Conservation (phyloP, 2,329 filamentous ascomycete genomes). For the Cercospora canescens region DNA sequence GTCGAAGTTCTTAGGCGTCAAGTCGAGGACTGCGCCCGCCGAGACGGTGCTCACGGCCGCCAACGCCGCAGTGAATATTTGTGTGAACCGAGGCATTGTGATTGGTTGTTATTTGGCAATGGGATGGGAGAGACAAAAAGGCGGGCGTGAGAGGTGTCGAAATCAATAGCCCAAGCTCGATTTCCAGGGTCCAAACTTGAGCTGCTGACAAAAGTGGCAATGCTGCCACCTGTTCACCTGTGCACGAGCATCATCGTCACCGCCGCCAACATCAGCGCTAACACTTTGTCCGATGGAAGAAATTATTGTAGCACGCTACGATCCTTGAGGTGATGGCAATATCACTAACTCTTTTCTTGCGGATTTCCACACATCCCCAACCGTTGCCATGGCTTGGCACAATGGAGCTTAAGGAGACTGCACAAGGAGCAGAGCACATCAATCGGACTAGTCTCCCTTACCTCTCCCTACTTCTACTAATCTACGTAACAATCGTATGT, state of each 20-base stretch:
- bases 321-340: no score
- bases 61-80: constrained; percentile 49
- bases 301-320: no score
- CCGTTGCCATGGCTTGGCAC: background rate
- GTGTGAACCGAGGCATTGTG: constrained; percentile 49
- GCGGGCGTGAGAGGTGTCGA: background rate
- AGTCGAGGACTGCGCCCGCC: constrained; percentile 83
- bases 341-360: background rate
- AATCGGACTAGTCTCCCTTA: no score
- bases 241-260: background rate
- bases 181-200: constrained; percentile 2
- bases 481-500: no score
- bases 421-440: no score
- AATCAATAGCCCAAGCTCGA: background rate
- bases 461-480: no score
- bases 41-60: constrained; percentile 57
- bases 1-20: constrained; percentile 90
- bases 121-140: background rate
- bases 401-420: background rate
- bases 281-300: background rate
- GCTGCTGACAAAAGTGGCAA: background rate
- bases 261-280: background rate
- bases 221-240: background rate
- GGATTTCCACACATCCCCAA: background rate
- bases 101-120: background rate